These are phyloP conservation scores for Xylariaceae sp. DNA, from an alignment of 2,329 filamentous ascomycete genomes.

Conservation along the genomic window DNA sequence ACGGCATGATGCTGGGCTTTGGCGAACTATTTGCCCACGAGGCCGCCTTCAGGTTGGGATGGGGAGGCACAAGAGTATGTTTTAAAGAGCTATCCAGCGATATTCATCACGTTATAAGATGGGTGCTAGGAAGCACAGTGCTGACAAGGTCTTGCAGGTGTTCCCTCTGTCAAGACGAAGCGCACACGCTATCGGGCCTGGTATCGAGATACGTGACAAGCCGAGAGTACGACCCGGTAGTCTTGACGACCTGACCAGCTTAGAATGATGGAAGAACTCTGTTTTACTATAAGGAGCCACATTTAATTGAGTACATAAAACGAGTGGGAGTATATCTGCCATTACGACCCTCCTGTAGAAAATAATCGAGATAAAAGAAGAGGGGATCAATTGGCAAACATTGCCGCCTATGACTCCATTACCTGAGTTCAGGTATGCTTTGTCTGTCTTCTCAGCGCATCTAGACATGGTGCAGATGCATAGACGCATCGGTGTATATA, in stretches of 20 bases:
- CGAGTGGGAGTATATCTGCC: neutral
- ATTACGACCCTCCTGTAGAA: neutral
- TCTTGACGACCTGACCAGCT: conserved; percentile 68
- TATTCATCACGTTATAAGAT: no score
- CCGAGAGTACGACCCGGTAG: conserved; percentile 58
- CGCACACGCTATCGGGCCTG: conserved; percentile 74
- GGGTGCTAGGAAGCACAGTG: no score
- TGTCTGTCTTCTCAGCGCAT: no score
- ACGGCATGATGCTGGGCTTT: conserved; percentile 97
- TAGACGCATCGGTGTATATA: no score
- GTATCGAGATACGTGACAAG: conserved; percentile 78
- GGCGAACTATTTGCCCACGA: conserved; percentile 97
- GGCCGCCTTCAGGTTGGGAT: conserved; percentile 89
- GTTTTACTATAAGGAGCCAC: neutral
- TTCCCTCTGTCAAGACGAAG: conserved; percentile 66
- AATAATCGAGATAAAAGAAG: neutral
- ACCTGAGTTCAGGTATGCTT: no score
- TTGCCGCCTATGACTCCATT: no score
- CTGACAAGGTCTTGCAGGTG: conserved; percentile 49
- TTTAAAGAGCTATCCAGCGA: neutral
- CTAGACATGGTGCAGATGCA: no score
- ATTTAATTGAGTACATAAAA: neutral
- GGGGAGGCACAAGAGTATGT: conserved; percentile 89
- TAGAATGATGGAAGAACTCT: conserved; percentile 60
- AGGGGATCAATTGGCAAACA: neutral